These are phyloP conservation scores for Colletotrichum caudatum DNA, from an alignment of 2,329 filamentous ascomycete species.

Conservation along the genomic window DNA sequence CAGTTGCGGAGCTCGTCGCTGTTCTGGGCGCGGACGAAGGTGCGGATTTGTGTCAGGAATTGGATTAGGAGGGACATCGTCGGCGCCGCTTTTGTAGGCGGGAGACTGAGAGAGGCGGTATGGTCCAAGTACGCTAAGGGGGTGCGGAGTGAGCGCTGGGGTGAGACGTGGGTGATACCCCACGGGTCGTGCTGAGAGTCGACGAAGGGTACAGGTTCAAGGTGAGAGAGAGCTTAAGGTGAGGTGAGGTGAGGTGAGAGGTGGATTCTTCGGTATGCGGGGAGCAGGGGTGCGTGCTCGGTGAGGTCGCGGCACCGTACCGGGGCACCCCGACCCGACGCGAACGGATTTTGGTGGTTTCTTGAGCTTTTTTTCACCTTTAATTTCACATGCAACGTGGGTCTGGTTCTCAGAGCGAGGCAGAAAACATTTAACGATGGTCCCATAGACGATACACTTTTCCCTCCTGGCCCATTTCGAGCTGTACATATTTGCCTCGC, in stretches of 20 bases:
- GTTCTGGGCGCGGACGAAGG: slow-evolving; percentile 72
- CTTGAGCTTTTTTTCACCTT: background rate
- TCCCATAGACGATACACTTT: background rate
- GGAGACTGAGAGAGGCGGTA: background rate
- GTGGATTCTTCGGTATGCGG: slow-evolving; percentile 33
- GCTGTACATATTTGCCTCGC: slow-evolving; percentile 19
- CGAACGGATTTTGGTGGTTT: background rate
- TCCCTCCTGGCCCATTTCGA: background rate
- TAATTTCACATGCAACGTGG: background rate
- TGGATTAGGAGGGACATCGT: slow-evolving; percentile 73
- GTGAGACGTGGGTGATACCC: slow-evolving; percentile 5
- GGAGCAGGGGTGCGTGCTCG: slow-evolving; percentile 20
- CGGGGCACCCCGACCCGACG: background rate
- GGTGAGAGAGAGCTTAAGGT: slow-evolving; percentile 19
- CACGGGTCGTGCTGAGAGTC: slow-evolving; percentile 16
- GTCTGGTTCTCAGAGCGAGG: no score
- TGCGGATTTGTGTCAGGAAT: slow-evolving; percentile 75
- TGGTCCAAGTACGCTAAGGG: background rate
- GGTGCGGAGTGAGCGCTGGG: background rate
- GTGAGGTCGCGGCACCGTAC: slow-evolving; percentile 15
- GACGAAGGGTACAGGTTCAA: slow-evolving; percentile 9
- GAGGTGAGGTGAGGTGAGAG: slow-evolving; percentile 18
- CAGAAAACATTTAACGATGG: background rate
- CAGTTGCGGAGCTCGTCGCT: slow-evolving; percentile 75
- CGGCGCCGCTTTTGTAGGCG: slow-evolving; percentile 30